A percentile compares a stretch with the other conserved stretches of the same genome.
phyloP scores from a whole-genome alignment of 768 basidiomycete species.

The Hebeloma cylindrosporum region DNA sequence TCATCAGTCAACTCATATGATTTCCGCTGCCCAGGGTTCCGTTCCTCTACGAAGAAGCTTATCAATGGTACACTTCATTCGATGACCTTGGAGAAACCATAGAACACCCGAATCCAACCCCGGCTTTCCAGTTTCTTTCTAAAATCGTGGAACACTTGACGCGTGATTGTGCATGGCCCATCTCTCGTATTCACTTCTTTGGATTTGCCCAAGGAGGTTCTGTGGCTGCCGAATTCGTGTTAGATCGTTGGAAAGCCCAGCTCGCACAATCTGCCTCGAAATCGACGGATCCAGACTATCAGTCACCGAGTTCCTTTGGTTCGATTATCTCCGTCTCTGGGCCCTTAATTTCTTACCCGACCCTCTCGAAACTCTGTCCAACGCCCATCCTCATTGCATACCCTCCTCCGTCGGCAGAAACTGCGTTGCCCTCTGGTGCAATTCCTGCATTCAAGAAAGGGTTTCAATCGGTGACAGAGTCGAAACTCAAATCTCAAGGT shows the following conservation, averaged over 20 bases:
- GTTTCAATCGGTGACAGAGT: slow-evolving; percentile 50
- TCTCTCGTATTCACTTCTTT: slow-evolving; percentile 74
- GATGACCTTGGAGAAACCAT: slow-evolving; percentile 75
- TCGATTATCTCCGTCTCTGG: slow-evolving; percentile 72
- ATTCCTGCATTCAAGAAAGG: slow-evolving; percentile 60
- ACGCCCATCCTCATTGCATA: slow-evolving; percentile 67
- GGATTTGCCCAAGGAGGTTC: slow-evolving; percentile 89
- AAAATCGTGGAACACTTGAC: slow-evolving; percentile 57
- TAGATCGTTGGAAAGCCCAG: slow-evolving; percentile 54
- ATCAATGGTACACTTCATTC: slow-evolving; percentile 86
- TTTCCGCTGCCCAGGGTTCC: slow-evolving; percentile 60
- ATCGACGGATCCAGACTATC: slow-evolving; percentile 6
- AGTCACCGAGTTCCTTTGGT: slow-evolving; percentile 42
- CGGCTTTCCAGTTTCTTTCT: slow-evolving; percentile 57
- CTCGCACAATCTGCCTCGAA: slow-evolving; percentile 10
- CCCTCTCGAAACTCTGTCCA: slow-evolving; percentile 46
- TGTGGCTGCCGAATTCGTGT: slow-evolving; percentile 66
- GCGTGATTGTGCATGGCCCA: slow-evolving; percentile 63
- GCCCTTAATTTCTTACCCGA: slow-evolving; percentile 78
- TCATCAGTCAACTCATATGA: background rate
- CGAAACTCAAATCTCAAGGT: slow-evolving; percentile 47
- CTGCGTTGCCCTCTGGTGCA: slow-evolving; percentile 43
- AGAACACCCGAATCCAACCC: slow-evolving; percentile 68
- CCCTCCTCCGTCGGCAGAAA: slow-evolving; percentile 47
- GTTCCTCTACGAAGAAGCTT: slow-evolving; percentile 75